A percentile compares a stretch with the other conserved stretches of the same genome.
These are phyloP conservation scores for Colletotrichum nymphaeae DNA, from an alignment of 2,329 filamentous ascomycete genomes.

Conservation along the genomic window DNA sequence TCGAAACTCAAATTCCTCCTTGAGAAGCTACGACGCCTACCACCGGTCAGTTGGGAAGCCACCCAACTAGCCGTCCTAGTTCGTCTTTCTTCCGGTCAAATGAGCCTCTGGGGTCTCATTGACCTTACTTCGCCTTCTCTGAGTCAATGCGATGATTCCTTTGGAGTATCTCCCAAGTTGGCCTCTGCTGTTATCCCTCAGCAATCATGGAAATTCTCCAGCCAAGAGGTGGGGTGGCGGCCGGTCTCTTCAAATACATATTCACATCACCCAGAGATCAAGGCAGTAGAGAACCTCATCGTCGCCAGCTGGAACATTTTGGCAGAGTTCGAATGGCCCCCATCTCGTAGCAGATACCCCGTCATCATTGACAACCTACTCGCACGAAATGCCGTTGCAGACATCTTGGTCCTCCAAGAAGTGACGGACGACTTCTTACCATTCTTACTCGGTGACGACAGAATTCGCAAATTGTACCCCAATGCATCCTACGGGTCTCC, in stretches of 20 bases:
- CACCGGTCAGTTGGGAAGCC: slow-evolving; percentile 60
- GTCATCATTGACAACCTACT: slow-evolving; percentile 58
- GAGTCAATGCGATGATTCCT: background rate
- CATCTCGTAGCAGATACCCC: slow-evolving; percentile 53
- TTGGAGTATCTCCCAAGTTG: background rate
- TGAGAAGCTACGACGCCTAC: slow-evolving; percentile 62
- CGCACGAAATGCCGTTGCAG: slow-evolving; percentile 53
- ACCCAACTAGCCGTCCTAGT: slow-evolving; percentile 63
- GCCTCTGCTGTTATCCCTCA: background rate
- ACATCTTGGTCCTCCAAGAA: slow-evolving; percentile 69
- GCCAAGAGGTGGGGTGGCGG: slow-evolving; percentile 13
- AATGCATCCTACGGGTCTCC: slow-evolving; percentile 70
- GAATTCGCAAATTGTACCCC: slow-evolving; percentile 61
- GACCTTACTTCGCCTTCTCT: slow-evolving; percentile 42
- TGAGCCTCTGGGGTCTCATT: slow-evolving; percentile 69
- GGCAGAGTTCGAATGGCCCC: slow-evolving; percentile 61
- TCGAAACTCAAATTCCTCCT: slow-evolving; percentile 62
- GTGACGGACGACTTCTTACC: slow-evolving; percentile 73
- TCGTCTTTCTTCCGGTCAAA: slow-evolving; percentile 59
- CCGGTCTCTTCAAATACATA: background rate
- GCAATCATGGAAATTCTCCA: slow-evolving; percentile 17
- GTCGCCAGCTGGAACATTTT: slow-evolving; percentile 66
- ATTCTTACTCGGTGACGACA: slow-evolving; percentile 59
- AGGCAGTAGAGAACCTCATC: slow-evolving; percentile 41
- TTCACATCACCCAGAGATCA: background rate